These are phyloP conservation scores for Scutellaria barbata DNA, from an alignment of 257 asterid genomes.

Conservation along the genomic window DNA sequence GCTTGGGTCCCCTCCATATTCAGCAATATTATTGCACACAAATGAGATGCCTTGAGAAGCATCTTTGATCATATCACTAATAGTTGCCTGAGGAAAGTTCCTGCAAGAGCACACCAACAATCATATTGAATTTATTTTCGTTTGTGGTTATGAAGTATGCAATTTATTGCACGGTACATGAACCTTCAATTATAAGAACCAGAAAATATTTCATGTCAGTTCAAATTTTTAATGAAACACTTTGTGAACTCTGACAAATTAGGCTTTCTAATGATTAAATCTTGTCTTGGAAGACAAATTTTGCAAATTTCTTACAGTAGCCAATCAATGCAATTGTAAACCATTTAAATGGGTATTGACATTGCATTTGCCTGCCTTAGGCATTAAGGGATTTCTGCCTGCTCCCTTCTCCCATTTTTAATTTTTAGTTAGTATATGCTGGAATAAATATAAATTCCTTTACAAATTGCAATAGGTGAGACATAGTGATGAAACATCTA, in stretches of 20 bases:
- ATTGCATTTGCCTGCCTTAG: too few species aligned
- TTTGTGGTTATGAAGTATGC: neutral
- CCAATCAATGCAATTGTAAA: too few species aligned
- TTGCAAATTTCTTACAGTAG: neutral
- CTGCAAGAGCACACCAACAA: slow-evolving; percentile 50
- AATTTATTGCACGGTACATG: slow-evolving; percentile 15
- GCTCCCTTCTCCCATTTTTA: too few species aligned
- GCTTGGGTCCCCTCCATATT: slow-evolving; percentile 97
- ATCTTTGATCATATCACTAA: slow-evolving; percentile 89
- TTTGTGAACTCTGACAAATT: neutral
- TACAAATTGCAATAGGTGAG: too few species aligned
- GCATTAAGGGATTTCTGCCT: too few species aligned
- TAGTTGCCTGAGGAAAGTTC: slow-evolving; percentile 99
- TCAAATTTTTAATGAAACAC: neutral
- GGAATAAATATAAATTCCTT: too few species aligned
- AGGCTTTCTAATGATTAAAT: neutral
- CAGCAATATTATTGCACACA: slow-evolving; percentile 85
- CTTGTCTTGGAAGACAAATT: neutral
- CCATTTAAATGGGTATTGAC: too few species aligned
- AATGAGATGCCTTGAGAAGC: slow-evolving; percentile 96
- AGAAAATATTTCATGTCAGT: slow-evolving; percentile 18
- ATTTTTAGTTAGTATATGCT: too few species aligned
- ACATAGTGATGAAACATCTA: too few species aligned
- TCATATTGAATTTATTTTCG: slow-evolving; percentile 25
- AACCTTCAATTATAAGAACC: slow-evolving; percentile 23